Evolutionary conservation across 2,329 filamentous ascomycete genomes (phyloP).

Genomic region (Colletotrichum liriopes): DNA sequence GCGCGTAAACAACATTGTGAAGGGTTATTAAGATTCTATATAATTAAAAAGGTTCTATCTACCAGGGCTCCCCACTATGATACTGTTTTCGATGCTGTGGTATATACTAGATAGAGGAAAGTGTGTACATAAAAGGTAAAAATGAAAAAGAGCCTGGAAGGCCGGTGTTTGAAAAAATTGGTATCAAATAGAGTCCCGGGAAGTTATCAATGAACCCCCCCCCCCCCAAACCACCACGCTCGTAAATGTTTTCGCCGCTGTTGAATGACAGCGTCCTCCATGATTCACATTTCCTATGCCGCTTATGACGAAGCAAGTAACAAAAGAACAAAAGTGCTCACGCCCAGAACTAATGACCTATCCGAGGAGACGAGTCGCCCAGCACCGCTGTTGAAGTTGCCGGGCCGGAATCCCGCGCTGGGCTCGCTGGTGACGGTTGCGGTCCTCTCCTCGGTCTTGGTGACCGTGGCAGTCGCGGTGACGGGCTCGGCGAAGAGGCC

Average conservation of each 20-base stretch:
- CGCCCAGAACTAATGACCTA: constrained; percentile 10
- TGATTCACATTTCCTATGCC: too few species aligned
- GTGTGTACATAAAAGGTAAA: not conserved
- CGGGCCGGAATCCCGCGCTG: not conserved
- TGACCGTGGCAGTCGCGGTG: constrained; percentile 24
- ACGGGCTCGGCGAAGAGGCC: constrained; percentile 17
- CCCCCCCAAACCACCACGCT: not conserved
- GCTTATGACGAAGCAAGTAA: constrained; percentile 30
- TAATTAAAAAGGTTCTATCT: too few species aligned
- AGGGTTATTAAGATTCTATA: not conserved
- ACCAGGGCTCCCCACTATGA: not conserved
- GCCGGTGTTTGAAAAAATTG: not conserved
- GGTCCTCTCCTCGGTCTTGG: constrained; percentile 19
- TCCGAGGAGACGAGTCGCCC: constrained; percentile 29
- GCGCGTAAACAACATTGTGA: not conserved
- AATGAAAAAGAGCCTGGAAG: not conserved
- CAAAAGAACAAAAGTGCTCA: constrained; percentile 19
- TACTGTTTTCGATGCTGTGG: not conserved
- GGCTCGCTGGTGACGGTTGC: constrained; percentile 27
- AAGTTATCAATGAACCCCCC: not conserved
- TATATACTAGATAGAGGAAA: not conserved
- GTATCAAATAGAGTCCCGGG: not conserved
- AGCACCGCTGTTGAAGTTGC: constrained; percentile 33
- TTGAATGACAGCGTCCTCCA: not conserved
- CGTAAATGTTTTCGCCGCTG: not conserved